These are phyloP conservation scores for Purpureocillium lavendulum DNA, from an alignment of 2,329 filamentous ascomycete genomes.

Conservation along the genomic window DNA sequence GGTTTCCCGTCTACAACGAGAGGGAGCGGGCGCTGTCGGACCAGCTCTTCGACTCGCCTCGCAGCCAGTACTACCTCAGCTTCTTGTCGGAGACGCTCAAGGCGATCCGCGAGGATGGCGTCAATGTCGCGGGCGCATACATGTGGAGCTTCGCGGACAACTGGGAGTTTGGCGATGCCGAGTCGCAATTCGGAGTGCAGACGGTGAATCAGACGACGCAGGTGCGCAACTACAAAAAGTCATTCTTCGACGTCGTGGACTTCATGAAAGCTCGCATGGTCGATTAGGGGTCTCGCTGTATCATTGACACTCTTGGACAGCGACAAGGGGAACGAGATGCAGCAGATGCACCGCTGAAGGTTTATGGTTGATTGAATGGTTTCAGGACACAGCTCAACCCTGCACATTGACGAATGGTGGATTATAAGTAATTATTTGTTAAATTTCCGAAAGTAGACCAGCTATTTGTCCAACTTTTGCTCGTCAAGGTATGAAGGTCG, in stretches of 20 bases:
- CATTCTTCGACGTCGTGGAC: slow-evolving; percentile 49
- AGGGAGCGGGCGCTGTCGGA: slow-evolving; percentile 32
- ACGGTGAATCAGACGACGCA: slow-evolving; percentile 44
- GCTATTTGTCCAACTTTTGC: no score
- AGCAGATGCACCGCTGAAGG: no score
- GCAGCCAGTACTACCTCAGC: slow-evolving; percentile 45
- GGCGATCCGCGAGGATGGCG: slow-evolving; percentile 46
- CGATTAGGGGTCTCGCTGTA: no score
- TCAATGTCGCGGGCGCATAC: slow-evolving; percentile 44
- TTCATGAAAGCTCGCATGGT: slow-evolving; percentile 29
- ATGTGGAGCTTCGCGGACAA: slow-evolving; percentile 46
- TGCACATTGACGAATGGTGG: no score
- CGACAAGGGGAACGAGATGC: no score
- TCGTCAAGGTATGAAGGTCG: no score
- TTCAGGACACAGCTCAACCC: no score
- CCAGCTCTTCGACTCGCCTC: slow-evolving; percentile 44
- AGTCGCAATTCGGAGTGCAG: slow-evolving; percentile 46
- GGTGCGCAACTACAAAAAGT: slow-evolving; percentile 45
- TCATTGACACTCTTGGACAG: no score
- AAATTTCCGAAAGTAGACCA: no score
- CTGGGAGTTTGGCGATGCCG: slow-evolving; percentile 42
- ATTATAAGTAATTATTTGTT: no score
- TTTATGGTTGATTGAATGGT: no score
- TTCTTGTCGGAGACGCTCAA: slow-evolving; percentile 47
- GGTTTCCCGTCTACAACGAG: slow-evolving; percentile 45